Evolutionary conservation across 1,284 basidiomycete genomes (phyloP), one percentile per base, ranked within the genome.

Genomic region (Puccinia triticina): DNA sequence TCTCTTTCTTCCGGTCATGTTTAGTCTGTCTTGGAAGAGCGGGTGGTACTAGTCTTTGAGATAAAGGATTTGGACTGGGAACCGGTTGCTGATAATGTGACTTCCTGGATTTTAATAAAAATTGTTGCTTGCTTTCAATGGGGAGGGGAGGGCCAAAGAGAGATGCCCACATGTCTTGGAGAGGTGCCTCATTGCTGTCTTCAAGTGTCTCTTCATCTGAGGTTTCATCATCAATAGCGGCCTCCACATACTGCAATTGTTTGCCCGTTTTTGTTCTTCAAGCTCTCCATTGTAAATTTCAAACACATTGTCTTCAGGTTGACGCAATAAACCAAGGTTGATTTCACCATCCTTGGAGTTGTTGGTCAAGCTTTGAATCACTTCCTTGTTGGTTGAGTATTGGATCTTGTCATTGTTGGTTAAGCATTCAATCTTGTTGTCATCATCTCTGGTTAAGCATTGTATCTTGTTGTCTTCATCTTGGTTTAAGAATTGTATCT

Each of bases 21-120:
- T 46, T 57, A 18, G 76, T 78, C 23, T 46, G 43, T 34, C 26
- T 26, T 40, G 76, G 76, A 67, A 78, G 43, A 46, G 43, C 59
- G 26, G n/a, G 34, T 29, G 76, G 66, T 40, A 67, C 59, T 29
- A 78, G 76, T 69, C 34, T 64, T 78, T 46, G 34, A 26, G 59
- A 66, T 4, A 48, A 37, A n/a, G 76, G 76, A 53, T 78, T 67
- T 26, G 76, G 29, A 46, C 66, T 78, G 18, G 40, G 12, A 50
- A 78, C 48, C 5, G 61, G 76, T 48, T 50, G 59, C n/a, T 50
- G 40, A 40, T 78, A 67, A 37, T 23, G 12, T 3, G 69, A 48
- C 23, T 48, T 48, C 23, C 69, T 46, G 29, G 46, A 50, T 50
- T 72, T 72, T n/a, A 72, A 29, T 43, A 72, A 1, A 14, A n/a